These are phyloP conservation scores for Dactylella cylindrospora DNA, from an alignment of 2,329 filamentous ascomycete genomes.

Conservation along the genomic window DNA sequence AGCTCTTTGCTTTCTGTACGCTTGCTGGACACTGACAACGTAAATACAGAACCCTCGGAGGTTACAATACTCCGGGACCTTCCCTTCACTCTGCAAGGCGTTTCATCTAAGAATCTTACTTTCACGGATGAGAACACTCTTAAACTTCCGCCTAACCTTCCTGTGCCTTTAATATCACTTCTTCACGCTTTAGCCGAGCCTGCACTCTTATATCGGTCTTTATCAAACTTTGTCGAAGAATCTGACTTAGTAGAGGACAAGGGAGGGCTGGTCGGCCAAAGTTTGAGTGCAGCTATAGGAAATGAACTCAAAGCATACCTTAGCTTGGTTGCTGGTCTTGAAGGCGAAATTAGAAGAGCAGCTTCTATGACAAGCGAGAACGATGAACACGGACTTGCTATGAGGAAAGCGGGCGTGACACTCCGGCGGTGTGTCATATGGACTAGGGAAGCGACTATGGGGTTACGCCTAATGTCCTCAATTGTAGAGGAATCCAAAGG, in stretches of 20 bases:
- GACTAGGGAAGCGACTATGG: slow-evolving; percentile 97
- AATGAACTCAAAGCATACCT: slow-evolving; percentile 86
- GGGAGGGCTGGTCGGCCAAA: slow-evolving; percentile 77
- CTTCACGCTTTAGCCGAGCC: slow-evolving; percentile 89
- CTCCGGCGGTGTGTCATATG: slow-evolving; percentile 94
- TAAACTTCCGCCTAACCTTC: slow-evolving; percentile 75
- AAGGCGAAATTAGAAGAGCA: slow-evolving; percentile 85
- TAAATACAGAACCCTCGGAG: slow-evolving; percentile 64
- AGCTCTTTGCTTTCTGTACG: slow-evolving; percentile 48
- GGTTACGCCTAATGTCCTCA: slow-evolving; percentile 84
- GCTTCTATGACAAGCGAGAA: slow-evolving; percentile 71
- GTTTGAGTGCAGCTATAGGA: slow-evolving; percentile 80
- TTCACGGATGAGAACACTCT: slow-evolving; percentile 71
- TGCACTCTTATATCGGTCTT: slow-evolving; percentile 80
- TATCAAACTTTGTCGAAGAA: slow-evolving; percentile 79
- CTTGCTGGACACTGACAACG: slow-evolving; percentile 51
- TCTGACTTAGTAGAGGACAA: slow-evolving; percentile 63
- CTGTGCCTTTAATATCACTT: slow-evolving; percentile 80
- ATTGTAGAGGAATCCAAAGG: slow-evolving; percentile 88
- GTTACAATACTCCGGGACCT: slow-evolving; percentile 72
- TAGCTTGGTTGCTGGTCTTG: slow-evolving; percentile 83
- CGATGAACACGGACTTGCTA: slow-evolving; percentile 64
- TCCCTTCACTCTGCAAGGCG: slow-evolving; percentile 87
- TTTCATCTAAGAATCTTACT: slow-evolving; percentile 80
- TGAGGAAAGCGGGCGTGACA: slow-evolving; percentile 86